A percentile compares a stretch with the other conserved stretches of the same genome.
These are phyloP conservation scores for Quercus tomentella DNA, from an alignment of 331 rosid species.

Conservation along the genomic window DNA sequence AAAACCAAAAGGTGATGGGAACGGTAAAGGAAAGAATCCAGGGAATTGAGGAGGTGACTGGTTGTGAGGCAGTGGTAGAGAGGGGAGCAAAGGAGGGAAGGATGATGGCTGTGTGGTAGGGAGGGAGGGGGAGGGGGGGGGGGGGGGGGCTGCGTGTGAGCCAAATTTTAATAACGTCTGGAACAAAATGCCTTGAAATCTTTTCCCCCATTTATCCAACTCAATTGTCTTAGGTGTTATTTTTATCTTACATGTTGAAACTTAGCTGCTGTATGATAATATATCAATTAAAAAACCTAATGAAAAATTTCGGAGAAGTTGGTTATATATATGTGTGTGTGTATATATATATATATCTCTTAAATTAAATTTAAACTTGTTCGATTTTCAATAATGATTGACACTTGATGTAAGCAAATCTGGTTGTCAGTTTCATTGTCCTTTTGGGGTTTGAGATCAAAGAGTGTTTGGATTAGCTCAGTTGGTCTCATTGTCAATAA, in stretches of 20 bases:
- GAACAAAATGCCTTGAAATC: not conserved
- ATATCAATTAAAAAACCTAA: not conserved
- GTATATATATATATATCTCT: fast-evolving
- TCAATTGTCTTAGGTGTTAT: not conserved
- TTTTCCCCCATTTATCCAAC: not conserved
- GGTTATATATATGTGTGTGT: not conserved
- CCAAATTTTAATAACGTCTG: too few species aligned
- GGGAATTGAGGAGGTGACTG: too few species aligned
- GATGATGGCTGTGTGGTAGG: too few species aligned
- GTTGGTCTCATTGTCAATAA: not conserved
- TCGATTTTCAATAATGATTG: not conserved
- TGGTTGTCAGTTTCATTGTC: not conserved
- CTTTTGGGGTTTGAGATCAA: too few species aligned
- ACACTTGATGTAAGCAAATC: not conserved
- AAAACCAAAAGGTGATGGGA: too few species aligned
- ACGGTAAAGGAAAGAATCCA: too few species aligned
- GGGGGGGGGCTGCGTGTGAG: not conserved
- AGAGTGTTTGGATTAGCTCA: too few species aligned
- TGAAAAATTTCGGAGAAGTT: not conserved
- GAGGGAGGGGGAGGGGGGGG: too few species aligned
- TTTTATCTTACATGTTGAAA: not conserved
- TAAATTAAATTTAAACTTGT: too few species aligned
- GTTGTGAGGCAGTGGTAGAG: too few species aligned
- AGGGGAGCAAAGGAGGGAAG: too few species aligned
- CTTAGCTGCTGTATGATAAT: not conserved